phyloP scores from a whole-genome alignment of 2,329 filamentous ascomycete genomes.

The Hortaea werneckii region DNA sequence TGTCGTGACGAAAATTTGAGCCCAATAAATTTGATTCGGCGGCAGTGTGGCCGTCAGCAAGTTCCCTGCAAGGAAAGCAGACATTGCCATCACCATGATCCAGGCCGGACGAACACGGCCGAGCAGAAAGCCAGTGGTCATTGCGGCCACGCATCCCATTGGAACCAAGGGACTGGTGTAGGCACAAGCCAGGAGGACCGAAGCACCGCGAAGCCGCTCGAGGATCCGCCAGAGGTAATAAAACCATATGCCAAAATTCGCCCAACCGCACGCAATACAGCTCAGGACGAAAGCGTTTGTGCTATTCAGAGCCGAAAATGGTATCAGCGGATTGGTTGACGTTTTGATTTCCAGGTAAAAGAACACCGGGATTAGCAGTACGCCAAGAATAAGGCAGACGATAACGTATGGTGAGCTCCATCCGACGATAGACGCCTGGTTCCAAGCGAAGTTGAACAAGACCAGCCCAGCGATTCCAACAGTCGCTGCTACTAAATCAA shows the following conservation, averaged over 20 bases:
- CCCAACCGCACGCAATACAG: slow-evolving; percentile 37
- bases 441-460: slow-evolving; percentile 58
- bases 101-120: slow-evolving; percentile 18
- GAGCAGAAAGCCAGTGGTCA: slow-evolving; percentile 27
- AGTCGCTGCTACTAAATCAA: slow-evolving; percentile 37
- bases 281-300: slow-evolving; percentile 47
- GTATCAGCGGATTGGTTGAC: slow-evolving; percentile 46
- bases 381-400: slow-evolving; percentile 46
- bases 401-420: slow-evolving; percentile 50
- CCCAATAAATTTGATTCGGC: slow-evolving; percentile 52
- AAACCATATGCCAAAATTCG: slow-evolving; percentile 18
- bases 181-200: slow-evolving; percentile 36
- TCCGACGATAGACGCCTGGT: slow-evolving; percentile 50
- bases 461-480: slow-evolving; percentile 47
- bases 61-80: slow-evolving; percentile 33
- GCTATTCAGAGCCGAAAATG: slow-evolving; percentile 40
- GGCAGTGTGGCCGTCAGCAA: slow-evolving; percentile 39
- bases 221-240: slow-evolving; percentile 38
- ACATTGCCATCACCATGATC: slow-evolving; percentile 30
- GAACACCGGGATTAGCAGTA: slow-evolving; percentile 46
- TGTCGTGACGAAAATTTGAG: slow-evolving; percentile 49
- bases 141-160: slow-evolving; percentile 35
- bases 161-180: slow-evolving; percentile 38
- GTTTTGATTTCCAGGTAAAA: slow-evolving; percentile 40
- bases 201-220: slow-evolving; percentile 31